Base-by-base conservation (phyloP, 768 basidiomycete species). In the Tremella fuciformis region DNA sequence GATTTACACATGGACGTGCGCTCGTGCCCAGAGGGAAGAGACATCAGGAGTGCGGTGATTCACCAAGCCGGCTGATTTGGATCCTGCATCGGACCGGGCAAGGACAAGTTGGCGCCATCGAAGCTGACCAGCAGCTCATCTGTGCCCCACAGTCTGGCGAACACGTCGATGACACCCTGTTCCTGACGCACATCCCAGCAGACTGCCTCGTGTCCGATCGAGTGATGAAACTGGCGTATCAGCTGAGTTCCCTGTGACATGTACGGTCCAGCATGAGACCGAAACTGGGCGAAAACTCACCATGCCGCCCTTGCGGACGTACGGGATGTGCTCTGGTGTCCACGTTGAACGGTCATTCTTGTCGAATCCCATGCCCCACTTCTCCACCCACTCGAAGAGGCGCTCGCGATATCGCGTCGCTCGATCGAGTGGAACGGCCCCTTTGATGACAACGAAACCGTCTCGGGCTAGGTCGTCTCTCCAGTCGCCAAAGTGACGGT, bases 341-440 rank as follows among this genome's bases (percentile, higher is more conserved):
- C 66, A 69, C 1, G 75, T 76, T 2, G 60, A 55, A 11, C 53
- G 58, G 50, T 75, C 70, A 41, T 73, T 61, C 18, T 61, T 55
- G 58, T 76, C 70, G 68, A 70, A 76, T 16, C 73, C 73, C 13
- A 63, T 49, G 1, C 55, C 56, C 44, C 72, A 74, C 22, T 48
- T 37, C 52, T 76, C 75, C 53, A 74, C 58, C 73, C 73, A 76
- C 8, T 60, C 49, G 37, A 69, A 63, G 13, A 62, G 51, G 19
- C 59, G 53, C 7, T 69, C 52, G 16, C 53, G 60, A 46, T 73
- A 73, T 24, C 52, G 37, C 13, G 34, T 22, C 3, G 71, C 71
- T 29, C 64, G 59, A 26, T 67, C 65, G 0, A 25, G 13, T 3
- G 63, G 39, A 40, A 73, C 60, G n/a, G 64, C 69, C 15, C 49